Base-by-base conservation (phyloP, 169 alveolate genomes). In the Eimeria necatrix region DNA sequence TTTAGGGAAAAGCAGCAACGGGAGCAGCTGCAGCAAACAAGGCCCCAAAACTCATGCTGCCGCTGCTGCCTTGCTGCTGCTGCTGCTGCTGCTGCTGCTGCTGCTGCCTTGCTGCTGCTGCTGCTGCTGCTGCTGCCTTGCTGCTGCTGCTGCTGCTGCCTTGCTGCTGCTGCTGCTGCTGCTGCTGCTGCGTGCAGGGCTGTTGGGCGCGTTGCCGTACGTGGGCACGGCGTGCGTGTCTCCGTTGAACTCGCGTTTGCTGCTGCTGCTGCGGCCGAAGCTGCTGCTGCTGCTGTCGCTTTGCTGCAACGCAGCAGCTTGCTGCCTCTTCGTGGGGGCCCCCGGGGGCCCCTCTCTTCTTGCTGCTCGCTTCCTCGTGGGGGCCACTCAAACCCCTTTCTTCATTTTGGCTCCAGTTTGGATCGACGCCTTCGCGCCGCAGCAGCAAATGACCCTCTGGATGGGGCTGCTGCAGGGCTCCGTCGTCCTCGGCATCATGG, bases 401-500 rank as follows among this genome's bases (percentile, higher is more conserved):
- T 59, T 88, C 26, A 61, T 91, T 41, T 74, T 64, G 53, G 95
- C 91, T 7, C 91, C 91, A 1, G 95, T 92, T 20, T 81, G 91
- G 91, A 83, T 81, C 24, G 93, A 92, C 49, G 86, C 26, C 22
- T 81, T 92, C 52, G 84, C 95, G 20, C 95, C 95, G 3, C 53
- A 6, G 53, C 56, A 92, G n/a, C 84, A 14, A 10, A 85, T 80
- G 68, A 64, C 95, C 59, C 64, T 60, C 20, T 92, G 95, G 93
- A 78, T 92, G 85, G 95, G 95, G 32, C 71, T 80, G 22, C 41
- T 80, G 48, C 95, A 92, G 76, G 76, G 81, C 5, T 84, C 88
- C 32, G 93, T 74, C 9, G 93, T 84, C 24, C 52, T 83, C 84
- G 95, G 95, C 22, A 90, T 73, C 74, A 81, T 92, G 85, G 93